Evolutionary conservation across 202 grass and related monocot genomes (phyloP).

Genomic region (Zizania palustris): DNA sequence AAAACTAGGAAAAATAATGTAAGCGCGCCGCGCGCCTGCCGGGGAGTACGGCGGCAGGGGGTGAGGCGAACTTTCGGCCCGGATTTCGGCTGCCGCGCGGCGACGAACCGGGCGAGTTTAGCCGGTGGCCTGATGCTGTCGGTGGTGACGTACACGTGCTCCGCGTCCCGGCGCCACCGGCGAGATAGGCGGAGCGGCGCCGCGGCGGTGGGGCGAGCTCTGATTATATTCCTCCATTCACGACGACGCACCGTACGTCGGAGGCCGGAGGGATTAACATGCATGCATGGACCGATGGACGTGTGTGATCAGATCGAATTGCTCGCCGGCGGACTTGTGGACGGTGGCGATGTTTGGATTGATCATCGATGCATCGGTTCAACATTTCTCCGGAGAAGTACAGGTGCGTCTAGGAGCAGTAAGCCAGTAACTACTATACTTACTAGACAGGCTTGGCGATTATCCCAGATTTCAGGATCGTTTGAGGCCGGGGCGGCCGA

Average conservation of each 20-base stretch:
- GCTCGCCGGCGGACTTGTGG: background rate
- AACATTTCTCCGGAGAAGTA: background rate
- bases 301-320: background rate
- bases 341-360: background rate
- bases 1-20: background rate
- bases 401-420: background rate
- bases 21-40: background rate
- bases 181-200: background rate
- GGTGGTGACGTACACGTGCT: slow-evolving; percentile 17
- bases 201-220: too few species aligned
- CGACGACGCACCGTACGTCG: background rate
- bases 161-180: background rate
- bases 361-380: background rate
- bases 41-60: background rate
- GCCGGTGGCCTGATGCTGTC: background rate
- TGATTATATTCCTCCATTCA: background rate
- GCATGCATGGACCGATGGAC: too few species aligned
- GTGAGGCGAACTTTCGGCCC: slow-evolving; percentile 27
- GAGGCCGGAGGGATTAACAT: too few species aligned
- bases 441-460: background rate
- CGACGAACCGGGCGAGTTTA: background rate
- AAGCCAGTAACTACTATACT: too few species aligned
- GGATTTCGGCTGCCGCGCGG: background rate
- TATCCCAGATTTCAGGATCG: background rate
- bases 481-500: background rate